Base-by-base conservation (phyloP, 129 eudicot genomes). In the Tagetes erecta region DNA sequence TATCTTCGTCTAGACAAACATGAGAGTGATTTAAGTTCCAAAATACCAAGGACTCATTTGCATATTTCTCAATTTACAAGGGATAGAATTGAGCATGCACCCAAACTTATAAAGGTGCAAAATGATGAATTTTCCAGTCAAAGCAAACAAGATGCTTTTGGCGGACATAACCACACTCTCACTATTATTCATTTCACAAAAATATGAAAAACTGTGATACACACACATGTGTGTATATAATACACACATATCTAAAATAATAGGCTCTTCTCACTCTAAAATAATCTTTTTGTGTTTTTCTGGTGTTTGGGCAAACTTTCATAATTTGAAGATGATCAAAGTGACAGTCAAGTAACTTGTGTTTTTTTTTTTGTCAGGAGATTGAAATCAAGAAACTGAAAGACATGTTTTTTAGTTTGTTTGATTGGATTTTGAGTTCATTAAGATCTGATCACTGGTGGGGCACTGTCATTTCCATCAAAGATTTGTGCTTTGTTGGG, bases 361-460 rank as follows among this genome's bases (percentile, higher is more conserved):
- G 10, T 77, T 47, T 63, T 59, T 77, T 47, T 63, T 59, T 77
- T 80, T 76, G 65, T 77, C 67, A 80, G 64, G 70, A 78, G 87
- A 76, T 85, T 76, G 80, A 88, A 85, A 73, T 82, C 78, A 76
- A 80, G 85, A 80, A 79, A 75, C 63, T 77, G 72, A 76, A 56
- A 72, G 76, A 64, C 69, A 83, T 85, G 85, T 81, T 84, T 88
- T 76, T 68, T 75, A 71, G 74, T 67, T 37, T 64, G 49, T 70
- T 63, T 73, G 45, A 60, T 60, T 70, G 77, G 30, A 79, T 78
- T 71, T 75, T 67, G 56, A 56, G 79, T 46, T 82, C 87, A 83
- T 58, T 89, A 86, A 85, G 97, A 89, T 89, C 96, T 80, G 76
- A 50, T 73, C 36, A 70, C 49, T 81, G 74, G 92, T 83, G 91